phyloP scores from a whole-genome alignment of 169 alveolate genomes.

The Plasmodium gonderi region DNA sequence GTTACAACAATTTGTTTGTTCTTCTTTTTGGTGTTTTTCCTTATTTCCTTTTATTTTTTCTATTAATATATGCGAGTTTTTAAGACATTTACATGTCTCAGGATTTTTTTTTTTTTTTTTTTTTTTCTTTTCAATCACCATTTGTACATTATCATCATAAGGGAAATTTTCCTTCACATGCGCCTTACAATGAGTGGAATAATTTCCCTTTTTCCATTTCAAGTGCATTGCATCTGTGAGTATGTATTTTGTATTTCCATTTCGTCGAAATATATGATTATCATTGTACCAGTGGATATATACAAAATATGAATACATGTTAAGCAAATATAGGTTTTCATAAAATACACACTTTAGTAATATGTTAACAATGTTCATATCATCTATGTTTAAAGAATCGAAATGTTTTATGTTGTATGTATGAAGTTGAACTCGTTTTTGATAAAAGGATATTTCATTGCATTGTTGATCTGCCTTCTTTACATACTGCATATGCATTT shows the following conservation, averaged over 20 bases:
- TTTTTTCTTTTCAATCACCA: no score
- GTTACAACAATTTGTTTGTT: not conserved
- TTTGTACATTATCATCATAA: no score
- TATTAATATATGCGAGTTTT: no score
- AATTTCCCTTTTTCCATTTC: not conserved
- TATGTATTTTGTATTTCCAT: not conserved
- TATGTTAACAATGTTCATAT: slow-evolving; percentile 32
- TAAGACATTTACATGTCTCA: no score
- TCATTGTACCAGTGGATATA: not conserved
- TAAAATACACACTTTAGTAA: slow-evolving; percentile 31
- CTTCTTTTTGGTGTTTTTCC: not conserved
- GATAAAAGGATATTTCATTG: not conserved
- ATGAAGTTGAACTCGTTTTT: not conserved
- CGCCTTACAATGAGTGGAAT: no score
- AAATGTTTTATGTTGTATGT: slow-evolving; percentile 39
- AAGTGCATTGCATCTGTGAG: not conserved
- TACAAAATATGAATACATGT: slow-evolving; percentile 1
- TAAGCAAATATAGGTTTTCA: slow-evolving; percentile 37
- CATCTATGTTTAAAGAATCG: slow-evolving; percentile 39
- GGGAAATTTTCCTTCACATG: no score
- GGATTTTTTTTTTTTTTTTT: no score
- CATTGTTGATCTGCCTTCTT: not conserved
- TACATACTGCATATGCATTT: not conserved
- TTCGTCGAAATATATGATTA: not conserved
- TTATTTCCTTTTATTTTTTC: not conserved